A percentile compares a stretch with the other conserved stretches of the same genome.
Evolutionary conservation across 441 rosid species (phyloP).

Genomic region (Populus tomentosa): DNA sequence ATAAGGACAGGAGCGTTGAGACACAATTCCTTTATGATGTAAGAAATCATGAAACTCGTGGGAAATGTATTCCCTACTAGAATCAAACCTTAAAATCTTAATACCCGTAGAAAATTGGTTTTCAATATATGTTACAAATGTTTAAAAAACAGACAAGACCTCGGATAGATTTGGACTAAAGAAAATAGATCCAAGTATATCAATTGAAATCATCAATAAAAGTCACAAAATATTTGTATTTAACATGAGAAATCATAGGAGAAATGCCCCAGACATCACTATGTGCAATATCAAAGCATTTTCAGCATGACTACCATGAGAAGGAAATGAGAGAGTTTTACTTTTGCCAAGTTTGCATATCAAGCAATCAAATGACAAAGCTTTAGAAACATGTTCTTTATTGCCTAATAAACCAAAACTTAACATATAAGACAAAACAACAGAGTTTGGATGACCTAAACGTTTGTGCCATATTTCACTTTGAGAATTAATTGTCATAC

Average conservation of each 20-base stretch:
- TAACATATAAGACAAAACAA: neutral
- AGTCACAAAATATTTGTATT: neutral
- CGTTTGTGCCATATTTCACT: neutral
- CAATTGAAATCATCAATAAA: neutral
- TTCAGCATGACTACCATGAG: neutral
- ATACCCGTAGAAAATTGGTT: neutral
- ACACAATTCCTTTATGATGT: neutral
- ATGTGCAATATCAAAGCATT: neutral
- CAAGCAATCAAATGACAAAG: neutral
- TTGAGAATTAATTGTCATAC: neutral
- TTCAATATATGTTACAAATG: neutral
- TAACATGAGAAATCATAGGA: neutral
- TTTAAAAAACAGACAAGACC: neutral
- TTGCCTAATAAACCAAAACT: neutral
- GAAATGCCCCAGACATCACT: neutral
- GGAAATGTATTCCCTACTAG: neutral
- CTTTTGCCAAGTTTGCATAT: neutral
- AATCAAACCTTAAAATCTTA: neutral
- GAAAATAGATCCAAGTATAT: neutral
- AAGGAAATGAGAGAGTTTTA: neutral
- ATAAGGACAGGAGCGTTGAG: neutral
- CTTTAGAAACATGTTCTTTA: neutral
- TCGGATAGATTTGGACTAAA: neutral
- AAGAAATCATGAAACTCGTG: neutral
- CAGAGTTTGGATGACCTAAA: neutral